These are phyloP conservation scores for Stephania cephalantha DNA, from an alignment of 164 flowering plant genomes.

Conservation along the genomic window DNA sequence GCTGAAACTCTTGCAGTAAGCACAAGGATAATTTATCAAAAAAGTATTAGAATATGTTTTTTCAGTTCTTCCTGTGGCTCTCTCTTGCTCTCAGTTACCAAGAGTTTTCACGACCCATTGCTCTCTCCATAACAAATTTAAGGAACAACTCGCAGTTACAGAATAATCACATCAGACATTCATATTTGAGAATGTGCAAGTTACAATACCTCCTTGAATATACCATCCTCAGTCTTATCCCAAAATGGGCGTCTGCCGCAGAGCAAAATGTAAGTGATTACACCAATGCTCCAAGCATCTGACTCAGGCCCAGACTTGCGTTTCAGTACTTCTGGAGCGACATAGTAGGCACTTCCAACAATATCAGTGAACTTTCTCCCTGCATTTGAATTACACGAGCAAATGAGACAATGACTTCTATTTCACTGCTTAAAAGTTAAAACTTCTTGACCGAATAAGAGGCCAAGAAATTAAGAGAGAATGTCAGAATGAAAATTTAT, in stretches of 20 bases:
- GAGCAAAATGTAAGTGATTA: constrained; percentile 95
- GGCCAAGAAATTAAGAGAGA: not conserved
- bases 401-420: not conserved
- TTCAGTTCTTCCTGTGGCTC: not conserved
- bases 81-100: not conserved
- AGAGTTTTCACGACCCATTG: not conserved
- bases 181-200: not conserved
- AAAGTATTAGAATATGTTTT: not conserved
- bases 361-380: constrained; percentile 83
- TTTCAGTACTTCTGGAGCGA: constrained; percentile 94
- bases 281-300: constrained; percentile 99
- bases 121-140: not conserved
- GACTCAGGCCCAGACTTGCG: constrained; percentile 98
- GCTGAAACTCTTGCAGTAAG: not conserved
- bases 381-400: constrained; percentile 27
- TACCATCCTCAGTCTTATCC: constrained; percentile 99
- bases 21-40: not conserved
- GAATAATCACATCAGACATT: not conserved
- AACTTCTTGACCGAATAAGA: constrained; percentile 5
- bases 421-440: not conserved
- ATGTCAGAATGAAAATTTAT: not conserved
- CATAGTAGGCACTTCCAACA: constrained; percentile 99
- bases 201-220: constrained; percentile 78
- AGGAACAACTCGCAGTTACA: not conserved
- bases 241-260: constrained; percentile 98